Evolutionary conservation across 2,329 filamentous ascomycete genomes (phyloP), one percentile per base, ranked within the genome.

Genomic region (Hirsutella thompsonii): DNA sequence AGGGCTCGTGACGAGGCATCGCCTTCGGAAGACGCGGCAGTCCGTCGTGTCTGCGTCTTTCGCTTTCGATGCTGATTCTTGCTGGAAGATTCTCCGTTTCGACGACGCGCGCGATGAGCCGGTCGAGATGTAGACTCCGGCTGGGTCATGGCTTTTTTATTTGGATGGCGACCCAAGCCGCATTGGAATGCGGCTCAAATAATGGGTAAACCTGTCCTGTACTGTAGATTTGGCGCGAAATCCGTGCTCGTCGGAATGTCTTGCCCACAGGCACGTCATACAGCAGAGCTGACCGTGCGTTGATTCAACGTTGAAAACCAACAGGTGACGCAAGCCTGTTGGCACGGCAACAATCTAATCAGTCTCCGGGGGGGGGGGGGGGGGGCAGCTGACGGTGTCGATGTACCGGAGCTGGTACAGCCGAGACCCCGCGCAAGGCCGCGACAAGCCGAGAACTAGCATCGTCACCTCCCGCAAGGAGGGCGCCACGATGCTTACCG

Each of bases 281-380:
- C 23, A 26, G 23, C 23, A 26, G 23, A 26, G 23, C 23, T 6
- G 23, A 11, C 23, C 23, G 23, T 26, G 23, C 23, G 23, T 26
- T 26, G 23, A 26, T 26, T 26, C 23, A 26, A 26, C 23, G 23
- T 26, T 11, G 23, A 26, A 26, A 43, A 38, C 23, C 23, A 26
- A 26, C 23, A 11, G 23, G 23, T 26, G 10, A 32, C 11, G 30
- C n/a, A 13, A 45, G 42, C 41, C 14, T 46, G 64, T 67, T 63
- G 63, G 47, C 62, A 39, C 47, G 57, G 57, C 61, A 67, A 68
- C 63, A 51, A 61, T 63, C 61, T 55, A 49, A 55, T 58, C 55
- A 13, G 32, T 19, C 4, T 14, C 9, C 19, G 16, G 5, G 10
- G 16, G n/a, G n/a, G n/a, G n/a, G n/a, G n/a, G n/a, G n/a, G 23